Evolutionary conservation across 139 green algal genomes (phyloP).

Genomic region (Diplosphaera chodatii): DNA sequence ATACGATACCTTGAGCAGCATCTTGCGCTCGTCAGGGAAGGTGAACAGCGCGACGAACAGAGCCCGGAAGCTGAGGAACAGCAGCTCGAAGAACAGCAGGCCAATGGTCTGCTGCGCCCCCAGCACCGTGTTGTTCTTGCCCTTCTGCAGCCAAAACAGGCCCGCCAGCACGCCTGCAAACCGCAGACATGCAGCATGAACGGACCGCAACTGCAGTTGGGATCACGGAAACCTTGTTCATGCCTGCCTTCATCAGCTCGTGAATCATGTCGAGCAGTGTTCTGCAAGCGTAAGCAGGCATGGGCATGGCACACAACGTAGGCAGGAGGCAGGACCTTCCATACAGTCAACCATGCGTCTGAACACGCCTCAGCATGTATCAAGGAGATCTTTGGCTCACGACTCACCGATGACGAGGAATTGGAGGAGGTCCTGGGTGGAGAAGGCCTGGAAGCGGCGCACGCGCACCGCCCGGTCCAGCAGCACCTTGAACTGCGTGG

Average conservation of each 20-base stretch:
- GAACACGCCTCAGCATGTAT: too few relatives aligned
- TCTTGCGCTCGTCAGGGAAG: slow-evolving; percentile 40
- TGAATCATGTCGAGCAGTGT: too few relatives aligned
- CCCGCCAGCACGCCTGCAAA: slow-evolving; percentile 15
- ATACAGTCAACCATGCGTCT: too few relatives aligned
- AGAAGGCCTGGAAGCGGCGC: slow-evolving; percentile 21
- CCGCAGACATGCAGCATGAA: too few relatives aligned
- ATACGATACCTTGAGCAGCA: slow-evolving; percentile 41
- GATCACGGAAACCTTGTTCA: too few relatives aligned
- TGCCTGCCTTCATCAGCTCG: too few relatives aligned
- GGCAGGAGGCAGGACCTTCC: too few relatives aligned
- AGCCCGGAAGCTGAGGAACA: slow-evolving; percentile 34
- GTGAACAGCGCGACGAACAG: slow-evolving; percentile 46
- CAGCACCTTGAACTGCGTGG: slow-evolving; percentile 10
- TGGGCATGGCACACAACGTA: too few relatives aligned
- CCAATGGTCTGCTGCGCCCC: slow-evolving; percentile 13
- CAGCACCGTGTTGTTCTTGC: slow-evolving; percentile 1
- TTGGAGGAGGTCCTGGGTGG: slow-evolving; percentile 16
- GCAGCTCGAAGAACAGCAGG: slow-evolving; percentile 49
- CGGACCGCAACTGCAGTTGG: too few relatives aligned
- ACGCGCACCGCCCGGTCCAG: slow-evolving; percentile 1
- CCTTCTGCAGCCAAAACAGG: slow-evolving; percentile 11
- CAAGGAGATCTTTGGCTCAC: too few relatives aligned
- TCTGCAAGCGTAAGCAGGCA: too few relatives aligned
- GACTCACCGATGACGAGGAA: slow-evolving; percentile 9